Conservation (phyloP, 2,329 filamentous ascomycete genomes). For the Colletotrichum endophyticum region DNA sequence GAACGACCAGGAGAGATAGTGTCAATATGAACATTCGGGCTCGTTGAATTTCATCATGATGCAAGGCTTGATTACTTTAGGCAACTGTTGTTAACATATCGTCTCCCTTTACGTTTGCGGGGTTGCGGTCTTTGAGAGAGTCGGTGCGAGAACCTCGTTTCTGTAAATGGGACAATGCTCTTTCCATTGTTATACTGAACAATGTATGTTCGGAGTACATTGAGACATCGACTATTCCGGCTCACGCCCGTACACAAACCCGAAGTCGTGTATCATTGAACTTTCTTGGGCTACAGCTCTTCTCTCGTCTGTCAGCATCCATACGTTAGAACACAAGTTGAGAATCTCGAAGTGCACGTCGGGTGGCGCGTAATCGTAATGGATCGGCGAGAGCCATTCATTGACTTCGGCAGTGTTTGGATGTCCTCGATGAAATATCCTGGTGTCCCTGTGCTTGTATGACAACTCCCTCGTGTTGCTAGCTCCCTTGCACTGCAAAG, state of each 20-base stretch:
- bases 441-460: neutral
- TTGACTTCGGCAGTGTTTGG: neutral
- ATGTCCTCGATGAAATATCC: neutral
- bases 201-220: too few species aligned
- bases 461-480: neutral
- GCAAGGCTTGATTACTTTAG: neutral
- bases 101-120: neutral
- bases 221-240: too few species aligned
- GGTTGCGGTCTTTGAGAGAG: neutral
- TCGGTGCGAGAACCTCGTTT: neutral
- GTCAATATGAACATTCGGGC: neutral
- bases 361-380: neutral
- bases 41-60: neutral
- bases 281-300: too few species aligned
- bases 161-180: neutral
- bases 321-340: too few species aligned
- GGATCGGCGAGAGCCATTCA: accelerated
- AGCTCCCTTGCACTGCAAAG: neutral
- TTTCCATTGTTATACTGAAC: too few species aligned
- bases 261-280: too few species aligned
- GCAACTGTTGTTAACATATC: neutral
- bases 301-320: too few species aligned
- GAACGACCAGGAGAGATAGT: neutral
- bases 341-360: neutral
- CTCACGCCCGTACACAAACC: too few species aligned